Evolutionary conservation across 2,329 filamentous ascomycete species (phyloP).

Genomic region (Calonectria naviculata): DNA sequence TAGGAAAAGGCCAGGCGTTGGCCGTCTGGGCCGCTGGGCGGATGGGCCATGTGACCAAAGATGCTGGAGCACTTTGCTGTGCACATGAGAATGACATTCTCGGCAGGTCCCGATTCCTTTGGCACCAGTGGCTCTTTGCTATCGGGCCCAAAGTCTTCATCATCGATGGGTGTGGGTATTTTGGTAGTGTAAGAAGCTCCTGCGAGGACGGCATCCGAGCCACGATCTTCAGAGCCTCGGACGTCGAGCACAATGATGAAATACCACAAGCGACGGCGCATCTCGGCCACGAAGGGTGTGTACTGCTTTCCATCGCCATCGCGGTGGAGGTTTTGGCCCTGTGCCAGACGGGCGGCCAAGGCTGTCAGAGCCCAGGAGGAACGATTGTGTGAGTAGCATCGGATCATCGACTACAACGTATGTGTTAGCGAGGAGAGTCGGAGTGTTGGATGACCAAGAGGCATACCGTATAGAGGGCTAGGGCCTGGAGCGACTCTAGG

Average conservation of each 20-base stretch:
- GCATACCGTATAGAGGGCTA: constrained; percentile 52
- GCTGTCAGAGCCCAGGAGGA: constrained; percentile 55
- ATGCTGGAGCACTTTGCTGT: constrained; percentile 52
- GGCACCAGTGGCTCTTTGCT: constrained; percentile 47
- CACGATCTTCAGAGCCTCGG: constrained; percentile 64
- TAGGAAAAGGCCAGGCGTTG: constrained; percentile 31
- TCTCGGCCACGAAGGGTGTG: constrained; percentile 65
- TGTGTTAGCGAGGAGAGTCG: neutral
- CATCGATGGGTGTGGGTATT: constrained; percentile 64
- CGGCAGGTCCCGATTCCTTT: constrained; percentile 49
- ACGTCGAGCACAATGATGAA: constrained; percentile 72
- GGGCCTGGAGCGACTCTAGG: constrained; percentile 53
- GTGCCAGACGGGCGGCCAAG: constrained; percentile 55
- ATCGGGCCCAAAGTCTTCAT: constrained; percentile 59
- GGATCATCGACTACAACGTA: constrained; percentile 47
- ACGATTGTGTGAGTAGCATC: constrained; percentile 49
- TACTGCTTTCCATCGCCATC: constrained; percentile 51
- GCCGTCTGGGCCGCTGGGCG: constrained; percentile 37
- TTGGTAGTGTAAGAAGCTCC: constrained; percentile 57
- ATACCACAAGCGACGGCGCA: constrained; percentile 71
- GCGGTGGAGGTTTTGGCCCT: constrained; percentile 54
- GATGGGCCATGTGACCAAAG: constrained; percentile 52
- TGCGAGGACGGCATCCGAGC: constrained; percentile 57
- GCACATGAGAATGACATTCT: constrained; percentile 54
- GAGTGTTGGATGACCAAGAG: neutral